Evolutionary conservation across 176 grass and related monocot species (phyloP), one percentile per base, ranked within the genome.

Genomic region (Oryza australiensis): DNA sequence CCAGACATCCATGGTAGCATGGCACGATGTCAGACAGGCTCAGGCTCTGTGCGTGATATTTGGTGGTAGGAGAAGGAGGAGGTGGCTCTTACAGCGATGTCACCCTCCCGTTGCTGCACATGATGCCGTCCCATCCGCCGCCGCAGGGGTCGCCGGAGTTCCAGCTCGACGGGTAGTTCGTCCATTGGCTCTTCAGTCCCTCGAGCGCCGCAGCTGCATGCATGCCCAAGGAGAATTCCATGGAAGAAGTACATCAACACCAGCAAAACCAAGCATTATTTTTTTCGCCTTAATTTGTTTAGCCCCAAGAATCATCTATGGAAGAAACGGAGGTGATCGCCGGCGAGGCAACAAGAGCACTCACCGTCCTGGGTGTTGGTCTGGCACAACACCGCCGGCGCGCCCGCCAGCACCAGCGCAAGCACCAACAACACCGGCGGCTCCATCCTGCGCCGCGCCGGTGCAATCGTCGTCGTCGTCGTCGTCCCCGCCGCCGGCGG

Each of bases 111-210:
- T 26, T 27, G 70, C 8, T 63, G 81, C 89, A 91, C 65, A 45
- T 62, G 72, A 91, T 18, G 12, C 89, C 89, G 77, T 77, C 89
- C 89, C 89, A 91, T 1, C 3, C 34, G 3, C 41, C 71, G 64
- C 62, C 34, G 45, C 89, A 91, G 57, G 89, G 89, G 85, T 91
- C 89, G 82, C 28, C 60, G 37, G 69, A 42, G 60, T 26, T 29
- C 89, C 89, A 91, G 76, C 64, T 87, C 13, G 5, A 5, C 11
- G 85, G 89, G 70, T 51, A 64, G 81, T 84, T 87, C 34, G 5
- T 80, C 89, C 81, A 84, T 5, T 76, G 4, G 45, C 37, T 15
- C 85, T 71, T 70, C 33, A 91, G 12, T 1, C 65, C 13, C 62
- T 37, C 76, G 3, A 91, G 71, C 24, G 76, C 85, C 4, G 71